Evolutionary conservation across 2,329 filamentous ascomycete genomes (phyloP).

Genomic region (Alternaria ethzedia): DNA sequence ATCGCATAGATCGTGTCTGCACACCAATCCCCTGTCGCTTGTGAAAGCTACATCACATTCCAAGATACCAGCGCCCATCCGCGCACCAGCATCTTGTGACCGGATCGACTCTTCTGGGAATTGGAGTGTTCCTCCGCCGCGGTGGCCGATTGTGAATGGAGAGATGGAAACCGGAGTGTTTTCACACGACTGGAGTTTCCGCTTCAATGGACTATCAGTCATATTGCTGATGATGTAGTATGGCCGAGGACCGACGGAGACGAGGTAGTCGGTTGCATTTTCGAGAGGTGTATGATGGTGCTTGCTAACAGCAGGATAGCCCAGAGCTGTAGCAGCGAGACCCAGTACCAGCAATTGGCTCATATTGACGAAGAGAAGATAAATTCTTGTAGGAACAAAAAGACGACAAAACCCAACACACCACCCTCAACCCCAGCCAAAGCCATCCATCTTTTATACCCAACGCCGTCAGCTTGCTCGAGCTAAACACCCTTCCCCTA

Average conservation of each 20-base stretch:
- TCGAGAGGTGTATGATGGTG: conserved; percentile 8
- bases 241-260: conserved; percentile 68
- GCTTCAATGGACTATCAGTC: conserved; percentile 65
- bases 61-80: conserved; percentile 70
- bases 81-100: conserved; percentile 66
- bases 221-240: conserved; percentile 70
- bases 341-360: conserved; percentile 2
- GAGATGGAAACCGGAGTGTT: conserved; percentile 61
- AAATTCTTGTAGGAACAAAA: background rate
- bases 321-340: conserved; percentile 15
- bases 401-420: background rate
- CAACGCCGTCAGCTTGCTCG: background rate
- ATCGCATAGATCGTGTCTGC: conserved; percentile 71
- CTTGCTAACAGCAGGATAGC: conserved; percentile 16
- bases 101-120: conserved; percentile 70
- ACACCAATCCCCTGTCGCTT: conserved; percentile 69
- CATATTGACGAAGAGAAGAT: background rate
- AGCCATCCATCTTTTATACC: background rate
- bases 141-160: conserved; percentile 67
- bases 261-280: conserved; percentile 25
- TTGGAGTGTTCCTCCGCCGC: conserved; percentile 62
- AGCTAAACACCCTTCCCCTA: background rate
- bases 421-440: background rate
- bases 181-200: conserved; percentile 64
- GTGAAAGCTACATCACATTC: conserved; percentile 75